Percentiles rank a stretch among this genome's conserved stretches.
Conservation (phyloP, 2,329 filamentous ascomycete species). For the Alternaria sp. region DNA sequence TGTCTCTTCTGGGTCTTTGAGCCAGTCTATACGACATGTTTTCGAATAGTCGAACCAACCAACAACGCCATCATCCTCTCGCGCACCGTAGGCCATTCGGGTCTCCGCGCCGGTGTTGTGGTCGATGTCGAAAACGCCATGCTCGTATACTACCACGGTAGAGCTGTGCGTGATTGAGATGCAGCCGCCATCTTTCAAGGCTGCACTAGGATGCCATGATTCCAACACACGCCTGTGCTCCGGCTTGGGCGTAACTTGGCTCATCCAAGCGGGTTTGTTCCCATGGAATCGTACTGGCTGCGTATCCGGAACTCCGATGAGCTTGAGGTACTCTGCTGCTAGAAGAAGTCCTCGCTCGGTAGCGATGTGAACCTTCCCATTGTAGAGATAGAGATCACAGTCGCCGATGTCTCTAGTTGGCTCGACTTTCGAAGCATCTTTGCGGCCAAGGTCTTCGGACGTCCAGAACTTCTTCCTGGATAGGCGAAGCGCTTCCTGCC, state of each 20-base stretch:
- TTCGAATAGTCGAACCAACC: slow-evolving; percentile 10
- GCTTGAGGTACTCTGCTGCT: slow-evolving; percentile 20
- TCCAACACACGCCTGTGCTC: not conserved
- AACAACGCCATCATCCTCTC: not conserved
- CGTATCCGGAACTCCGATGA: slow-evolving; percentile 20
- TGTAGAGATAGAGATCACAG: slow-evolving; percentile 25
- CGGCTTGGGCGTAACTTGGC: not conserved
- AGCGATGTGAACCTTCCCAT: slow-evolving; percentile 21
- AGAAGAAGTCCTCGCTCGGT: slow-evolving; percentile 23
- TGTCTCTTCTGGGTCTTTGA: not conserved
- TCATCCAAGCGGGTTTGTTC: slow-evolving; percentile 21
- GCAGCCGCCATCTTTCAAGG: not conserved
- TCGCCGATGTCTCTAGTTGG: slow-evolving; percentile 14
- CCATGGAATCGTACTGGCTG: slow-evolving; percentile 27
- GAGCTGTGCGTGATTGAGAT: not conserved
- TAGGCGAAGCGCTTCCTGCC: not conserved
- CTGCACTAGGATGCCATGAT: not conserved
- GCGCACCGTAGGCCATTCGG: slow-evolving; percentile 2
- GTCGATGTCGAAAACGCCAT: not conserved
- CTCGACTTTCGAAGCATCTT: not conserved
- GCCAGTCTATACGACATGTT: slow-evolving; percentile 9
- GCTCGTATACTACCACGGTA: not conserved
- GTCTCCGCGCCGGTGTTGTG: not conserved
- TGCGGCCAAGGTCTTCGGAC: slow-evolving; percentile 15
- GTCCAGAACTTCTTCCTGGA: slow-evolving; percentile 3